phyloP scores from a whole-genome alignment of 768 basidiomycete species.

The Dictyophora rubrovolvata region DNA sequence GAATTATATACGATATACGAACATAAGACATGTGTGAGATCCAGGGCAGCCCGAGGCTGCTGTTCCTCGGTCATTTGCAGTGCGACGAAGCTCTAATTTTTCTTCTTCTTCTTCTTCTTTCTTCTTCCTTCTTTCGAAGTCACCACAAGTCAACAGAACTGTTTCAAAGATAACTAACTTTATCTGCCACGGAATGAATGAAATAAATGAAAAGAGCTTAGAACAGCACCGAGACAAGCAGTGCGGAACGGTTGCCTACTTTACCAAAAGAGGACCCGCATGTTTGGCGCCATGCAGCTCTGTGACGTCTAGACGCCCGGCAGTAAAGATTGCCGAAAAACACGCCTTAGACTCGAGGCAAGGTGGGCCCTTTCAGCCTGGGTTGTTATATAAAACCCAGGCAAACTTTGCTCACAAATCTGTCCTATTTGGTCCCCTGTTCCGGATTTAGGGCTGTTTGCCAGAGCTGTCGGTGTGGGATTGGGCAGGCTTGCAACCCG shows the following conservation, averaged over 20 bases:
- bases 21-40: background rate
- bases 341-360: background rate
- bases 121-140: background rate
- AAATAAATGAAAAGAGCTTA: no score
- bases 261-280: background rate
- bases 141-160: background rate
- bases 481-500: slow-evolving; percentile 1
- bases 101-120: background rate
- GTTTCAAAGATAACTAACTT: background rate
- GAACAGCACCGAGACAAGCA: no score
- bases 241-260: no score
- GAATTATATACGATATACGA: background rate
- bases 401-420: background rate
- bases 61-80: background rate
- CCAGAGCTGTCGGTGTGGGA: background rate
- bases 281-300: background rate
- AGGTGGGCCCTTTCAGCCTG: background rate
- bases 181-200: background rate
- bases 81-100: background rate
- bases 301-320: background rate
- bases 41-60: background rate
- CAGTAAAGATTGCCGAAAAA: background rate
- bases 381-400: background rate
- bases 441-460: background rate
- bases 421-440: background rate